A percentile compares a stretch with the other conserved stretches of the same genome.
Evolutionary conservation across 805 yeast species (phyloP).

Genomic region (Kazachstania africana): DNA sequence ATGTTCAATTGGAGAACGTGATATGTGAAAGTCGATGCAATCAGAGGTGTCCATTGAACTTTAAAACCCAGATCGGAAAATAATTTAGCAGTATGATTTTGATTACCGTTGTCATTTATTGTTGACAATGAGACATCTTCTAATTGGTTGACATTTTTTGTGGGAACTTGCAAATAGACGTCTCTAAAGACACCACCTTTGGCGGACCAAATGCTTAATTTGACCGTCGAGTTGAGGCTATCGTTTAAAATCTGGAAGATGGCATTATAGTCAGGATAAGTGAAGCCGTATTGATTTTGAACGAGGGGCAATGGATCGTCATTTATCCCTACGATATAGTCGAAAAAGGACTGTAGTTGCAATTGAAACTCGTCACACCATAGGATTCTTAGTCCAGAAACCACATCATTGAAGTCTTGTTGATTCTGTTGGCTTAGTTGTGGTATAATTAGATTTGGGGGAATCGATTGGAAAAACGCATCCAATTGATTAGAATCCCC

Average conservation of each 20-base stretch:
- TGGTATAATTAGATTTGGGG: slow-evolving; percentile 21
- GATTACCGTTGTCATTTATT: slow-evolving; percentile 15
- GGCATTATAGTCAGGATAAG: slow-evolving; percentile 34
- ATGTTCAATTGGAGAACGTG: slow-evolving; percentile 66
- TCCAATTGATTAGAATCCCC: slow-evolving; percentile 22
- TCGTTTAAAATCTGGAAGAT: slow-evolving; percentile 18
- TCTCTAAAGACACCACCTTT: slow-evolving; percentile 59
- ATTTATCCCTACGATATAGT: slow-evolving; percentile 70
- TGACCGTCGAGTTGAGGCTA: slow-evolving; percentile 15
- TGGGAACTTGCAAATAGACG: slow-evolving; percentile 24
- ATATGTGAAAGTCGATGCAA: slow-evolving; percentile 75
- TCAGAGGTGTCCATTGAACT: slow-evolving; percentile 66
- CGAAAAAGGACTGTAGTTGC: slow-evolving; percentile 78
- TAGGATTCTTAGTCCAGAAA: slow-evolving; percentile 48
- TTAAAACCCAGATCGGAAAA: slow-evolving; percentile 51
- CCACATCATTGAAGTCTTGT: slow-evolving; percentile 11
- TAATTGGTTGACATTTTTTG: slow-evolving; percentile 18
- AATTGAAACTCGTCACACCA: slow-evolving; percentile 36
- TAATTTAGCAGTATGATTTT: slow-evolving; percentile 11
- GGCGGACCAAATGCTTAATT: slow-evolving; percentile 70
- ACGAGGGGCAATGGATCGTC: slow-evolving; percentile 45
- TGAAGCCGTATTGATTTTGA: slow-evolving; percentile 24
- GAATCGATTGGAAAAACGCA: slow-evolving; percentile 27
- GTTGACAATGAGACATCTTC: slow-evolving; percentile 22
- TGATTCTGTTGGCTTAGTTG: slow-evolving; percentile 5